These are phyloP conservation scores for Brassica balearica DNA, from an alignment of 441 rosid species.

Conservation along the genomic window DNA sequence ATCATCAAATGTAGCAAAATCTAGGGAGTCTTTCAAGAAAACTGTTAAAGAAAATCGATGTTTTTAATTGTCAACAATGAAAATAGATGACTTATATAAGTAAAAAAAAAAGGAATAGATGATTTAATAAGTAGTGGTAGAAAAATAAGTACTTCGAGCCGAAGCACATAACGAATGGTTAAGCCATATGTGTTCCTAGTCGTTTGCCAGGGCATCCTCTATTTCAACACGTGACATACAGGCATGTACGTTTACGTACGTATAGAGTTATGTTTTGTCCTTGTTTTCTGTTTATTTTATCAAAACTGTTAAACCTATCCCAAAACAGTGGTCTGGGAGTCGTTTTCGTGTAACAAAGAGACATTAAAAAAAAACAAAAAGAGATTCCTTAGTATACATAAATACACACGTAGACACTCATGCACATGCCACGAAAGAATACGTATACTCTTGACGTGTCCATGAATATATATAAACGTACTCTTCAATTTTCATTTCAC, in stretches of 20 bases:
- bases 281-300: background rate
- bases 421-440: conserved; percentile 39
- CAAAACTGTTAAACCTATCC: conserved; percentile 16
- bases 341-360: conserved; percentile 36
- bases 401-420: conserved; percentile 34
- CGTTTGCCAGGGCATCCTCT: conserved; percentile 22
- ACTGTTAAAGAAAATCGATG: background rate
- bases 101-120: background rate
- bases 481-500: conserved; percentile 16
- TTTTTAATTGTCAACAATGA: background rate
- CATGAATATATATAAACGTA: conserved; percentile 29
- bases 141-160: conserved; percentile 32
- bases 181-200: conserved; percentile 36
- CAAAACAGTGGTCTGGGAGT: conserved; percentile 37
- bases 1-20: background rate
- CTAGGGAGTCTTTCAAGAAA: background rate
- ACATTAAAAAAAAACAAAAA: conserved; percentile 28
- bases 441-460: conserved; percentile 39
- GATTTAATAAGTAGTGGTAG: conserved; percentile 31
- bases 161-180: conserved; percentile 28
- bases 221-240: conserved; percentile 28
- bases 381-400: conserved; percentile 38
- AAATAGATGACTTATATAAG: background rate
- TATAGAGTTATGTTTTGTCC: background rate
- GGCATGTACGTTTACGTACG: background rate